Percentiles rank a stretch among this genome's conserved stretches.
Conservation (phyloP, 1,284 basidiomycete genomes). For the Fomitopsis palustris region DNA sequence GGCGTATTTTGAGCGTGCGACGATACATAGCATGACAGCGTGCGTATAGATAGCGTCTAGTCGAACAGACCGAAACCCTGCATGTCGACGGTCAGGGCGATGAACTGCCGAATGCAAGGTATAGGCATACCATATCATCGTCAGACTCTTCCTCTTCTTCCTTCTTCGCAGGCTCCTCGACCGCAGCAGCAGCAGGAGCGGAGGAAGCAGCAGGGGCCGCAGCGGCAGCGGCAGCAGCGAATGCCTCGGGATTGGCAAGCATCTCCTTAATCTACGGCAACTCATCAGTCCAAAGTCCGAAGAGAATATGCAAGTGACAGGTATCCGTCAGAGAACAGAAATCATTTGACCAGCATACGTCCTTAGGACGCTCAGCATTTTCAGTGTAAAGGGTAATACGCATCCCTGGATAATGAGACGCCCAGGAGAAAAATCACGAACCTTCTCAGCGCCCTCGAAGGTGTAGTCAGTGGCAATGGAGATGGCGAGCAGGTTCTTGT, state of each 20-base stretch:
- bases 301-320: constrained; percentile 20
- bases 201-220: constrained; percentile 51
- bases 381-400: constrained; percentile 65
- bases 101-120: background rate
- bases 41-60: constrained; percentile 39
- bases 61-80: constrained; percentile 89
- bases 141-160: constrained; percentile 81
- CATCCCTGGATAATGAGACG: constrained; percentile 28
- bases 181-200: constrained; percentile 48
- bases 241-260: constrained; percentile 96
- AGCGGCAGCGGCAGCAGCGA: constrained; percentile 76
- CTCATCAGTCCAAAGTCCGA: constrained; percentile 20
- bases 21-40: constrained; percentile 18
- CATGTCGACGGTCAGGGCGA: background rate
- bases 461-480: constrained; percentile 93
- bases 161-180: constrained; percentile 51
- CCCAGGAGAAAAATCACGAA: constrained; percentile 30
- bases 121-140: constrained; percentile 65
- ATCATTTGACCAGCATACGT: constrained; percentile 39
- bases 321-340: constrained; percentile 29
- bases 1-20: constrained; percentile 16
- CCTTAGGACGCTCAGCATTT: constrained; percentile 69
- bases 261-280: constrained; percentile 83
- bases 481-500: constrained; percentile 96
- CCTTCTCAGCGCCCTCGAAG: constrained; percentile 93